Evolutionary conservation across 768 basidiomycete genomes (phyloP).

Genomic region (Dioszegia hungarica): DNA sequence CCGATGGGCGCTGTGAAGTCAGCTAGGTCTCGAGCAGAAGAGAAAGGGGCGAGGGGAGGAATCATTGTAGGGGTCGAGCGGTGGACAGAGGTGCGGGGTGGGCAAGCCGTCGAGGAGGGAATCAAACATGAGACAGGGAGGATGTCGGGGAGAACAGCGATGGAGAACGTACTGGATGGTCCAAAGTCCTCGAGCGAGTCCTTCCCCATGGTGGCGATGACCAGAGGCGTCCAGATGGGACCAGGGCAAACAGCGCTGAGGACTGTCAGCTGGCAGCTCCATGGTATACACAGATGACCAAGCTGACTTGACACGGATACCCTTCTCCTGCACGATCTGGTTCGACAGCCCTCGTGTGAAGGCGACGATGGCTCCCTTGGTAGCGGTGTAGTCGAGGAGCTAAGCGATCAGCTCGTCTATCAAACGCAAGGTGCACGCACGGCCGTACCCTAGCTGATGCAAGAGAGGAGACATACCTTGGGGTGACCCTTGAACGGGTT

Average conservation of each 20-base stretch:
- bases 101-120: too few species aligned
- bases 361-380: conserved; percentile 57
- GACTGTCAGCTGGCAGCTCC: neutral
- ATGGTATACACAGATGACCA: too few species aligned
- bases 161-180: conserved; percentile 26
- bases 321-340: conserved; percentile 55
- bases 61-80: too few species aligned
- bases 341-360: conserved; percentile 56
- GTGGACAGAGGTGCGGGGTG: too few species aligned
- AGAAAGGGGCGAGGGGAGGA: too few species aligned
- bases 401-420: conserved; percentile 13
- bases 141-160: too few species aligned
- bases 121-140: too few species aligned
- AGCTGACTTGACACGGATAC: conserved; percentile 56
- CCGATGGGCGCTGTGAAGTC: conserved; percentile 51
- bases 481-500: conserved; percentile 54
- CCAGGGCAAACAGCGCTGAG: conserved; percentile 25
- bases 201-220: conserved; percentile 48
- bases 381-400: conserved; percentile 57
- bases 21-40: neutral
- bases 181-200: conserved; percentile 46
- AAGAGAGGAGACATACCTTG: conserved; percentile 13
- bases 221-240: conserved; percentile 55
- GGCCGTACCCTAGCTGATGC: too few species aligned
- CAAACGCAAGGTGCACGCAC: too few species aligned